These are phyloP conservation scores for Aspergillus avenaceus DNA, from an alignment of 495 filamentous ascomycete genomes.

Conservation along the genomic window DNA sequence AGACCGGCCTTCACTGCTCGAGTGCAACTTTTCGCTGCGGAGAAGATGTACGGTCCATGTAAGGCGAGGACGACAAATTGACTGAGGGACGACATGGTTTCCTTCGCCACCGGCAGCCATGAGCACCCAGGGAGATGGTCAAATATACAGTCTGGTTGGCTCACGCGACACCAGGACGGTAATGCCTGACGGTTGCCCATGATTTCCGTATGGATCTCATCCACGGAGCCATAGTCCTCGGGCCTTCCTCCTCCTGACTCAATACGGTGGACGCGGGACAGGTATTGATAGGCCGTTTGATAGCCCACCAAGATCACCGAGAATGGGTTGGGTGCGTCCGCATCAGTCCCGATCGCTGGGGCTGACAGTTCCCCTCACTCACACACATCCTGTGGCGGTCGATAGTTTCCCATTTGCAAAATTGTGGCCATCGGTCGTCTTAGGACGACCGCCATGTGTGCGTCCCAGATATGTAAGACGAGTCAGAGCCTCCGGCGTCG, in stretches of 20 bases:
- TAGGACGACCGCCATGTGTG: constrained; percentile 56
- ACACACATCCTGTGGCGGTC: constrained; percentile 5
- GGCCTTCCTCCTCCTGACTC: constrained; percentile 50
- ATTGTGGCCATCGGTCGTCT: constrained; percentile 45
- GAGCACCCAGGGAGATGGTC: constrained; percentile 44
- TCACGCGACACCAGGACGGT: constrained; percentile 48
- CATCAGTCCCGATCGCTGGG: constrained; percentile 13
- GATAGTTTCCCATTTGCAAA: constrained; percentile 11
- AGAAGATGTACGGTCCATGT: constrained; percentile 61
- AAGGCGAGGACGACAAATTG: constrained; percentile 56
- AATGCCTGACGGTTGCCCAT: constrained; percentile 41
- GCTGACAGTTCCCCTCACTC: constrained; percentile 3
- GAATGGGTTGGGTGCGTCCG: constrained; percentile 14
- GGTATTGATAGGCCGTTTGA: constrained; percentile 19
- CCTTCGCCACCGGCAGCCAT: constrained; percentile 48
- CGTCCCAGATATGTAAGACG: constrained; percentile 54
- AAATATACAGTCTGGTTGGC: constrained; percentile 53
- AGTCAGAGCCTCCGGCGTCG: constrained; percentile 44
- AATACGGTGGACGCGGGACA: constrained; percentile 24
- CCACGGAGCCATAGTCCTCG: constrained; percentile 49
- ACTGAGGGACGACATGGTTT: constrained; percentile 41
- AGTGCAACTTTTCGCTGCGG: constrained; percentile 42
- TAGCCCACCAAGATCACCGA: constrained; percentile 19
- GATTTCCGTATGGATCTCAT: constrained; percentile 48
- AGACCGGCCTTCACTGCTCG: constrained; percentile 53